These are phyloP conservation scores for Dysphania ambrosioides DNA, from an alignment of 148 eudicot species.

Conservation along the genomic window DNA sequence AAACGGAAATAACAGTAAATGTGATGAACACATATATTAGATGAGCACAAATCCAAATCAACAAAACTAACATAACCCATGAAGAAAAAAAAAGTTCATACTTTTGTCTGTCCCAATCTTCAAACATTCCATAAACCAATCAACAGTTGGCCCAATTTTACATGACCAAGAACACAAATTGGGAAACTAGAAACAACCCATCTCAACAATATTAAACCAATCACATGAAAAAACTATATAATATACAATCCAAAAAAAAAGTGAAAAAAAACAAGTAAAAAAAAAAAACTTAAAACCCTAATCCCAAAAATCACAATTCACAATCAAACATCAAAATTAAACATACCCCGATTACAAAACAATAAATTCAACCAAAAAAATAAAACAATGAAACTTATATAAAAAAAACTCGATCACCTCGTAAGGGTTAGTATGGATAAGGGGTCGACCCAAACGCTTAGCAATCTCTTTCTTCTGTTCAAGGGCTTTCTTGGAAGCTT, in stretches of 20 bases:
- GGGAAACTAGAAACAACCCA: neutral
- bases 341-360: slow-evolving; percentile 5
- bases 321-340: neutral
- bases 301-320: neutral
- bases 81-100: no score
- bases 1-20: no score
- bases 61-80: no score
- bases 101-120: no score
- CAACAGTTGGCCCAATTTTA: neutral
- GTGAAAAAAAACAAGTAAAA: no score
- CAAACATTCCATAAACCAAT: neutral
- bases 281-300: no score
- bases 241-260: no score
- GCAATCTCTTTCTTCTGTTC: slow-evolving; percentile 79
- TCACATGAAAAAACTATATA: neutral
- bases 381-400: neutral
- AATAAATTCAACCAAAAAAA: neutral
- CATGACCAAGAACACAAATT: neutral
- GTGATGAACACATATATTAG: no score
- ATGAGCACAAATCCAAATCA: no score
- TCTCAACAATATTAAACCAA: neutral
- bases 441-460: slow-evolving; percentile 79
- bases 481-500: slow-evolving; percentile 75
- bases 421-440: slow-evolving; percentile 69
- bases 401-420: slow-evolving; percentile 65